Percentiles rank a stretch among this genome's conserved stretches.
phyloP scores from a whole-genome alignment of 371 early-diverging fungal species.

The Syncephalastrum sp. region DNA sequence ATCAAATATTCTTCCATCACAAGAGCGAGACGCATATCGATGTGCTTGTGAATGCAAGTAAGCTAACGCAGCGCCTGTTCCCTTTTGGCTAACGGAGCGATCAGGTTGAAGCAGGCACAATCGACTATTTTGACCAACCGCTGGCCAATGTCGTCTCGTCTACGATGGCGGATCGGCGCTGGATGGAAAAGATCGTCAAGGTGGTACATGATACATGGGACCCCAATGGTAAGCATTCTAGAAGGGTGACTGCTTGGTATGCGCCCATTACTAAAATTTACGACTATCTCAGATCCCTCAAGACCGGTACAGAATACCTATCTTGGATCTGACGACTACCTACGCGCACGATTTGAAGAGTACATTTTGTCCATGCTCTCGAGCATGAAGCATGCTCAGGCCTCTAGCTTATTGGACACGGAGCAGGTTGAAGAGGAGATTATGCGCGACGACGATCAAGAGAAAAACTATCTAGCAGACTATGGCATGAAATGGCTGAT shows the following conservation, averaged over 20 bases:
- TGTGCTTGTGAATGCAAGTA: constrained; percentile 71
- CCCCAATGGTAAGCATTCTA: constrained; percentile 43
- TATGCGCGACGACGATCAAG: constrained; percentile 44
- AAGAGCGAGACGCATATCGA: constrained; percentile 68
- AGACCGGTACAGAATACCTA: constrained; percentile 57
- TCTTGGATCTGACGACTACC: constrained; percentile 78
- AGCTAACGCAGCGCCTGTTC: neutral
- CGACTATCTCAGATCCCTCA: constrained; percentile 41
- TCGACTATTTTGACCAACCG: constrained; percentile 68
- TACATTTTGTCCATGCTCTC: constrained; percentile 70
- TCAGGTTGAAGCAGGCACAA: constrained; percentile 69
- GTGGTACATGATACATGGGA: constrained; percentile 54
- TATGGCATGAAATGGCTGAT: constrained; percentile 65
- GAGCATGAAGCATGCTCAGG: constrained; percentile 65
- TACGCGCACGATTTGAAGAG: constrained; percentile 75
- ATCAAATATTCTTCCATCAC: constrained; percentile 77
- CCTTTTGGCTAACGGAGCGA: neutral
- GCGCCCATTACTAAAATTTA: neutral
- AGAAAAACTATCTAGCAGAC: constrained; percentile 62
- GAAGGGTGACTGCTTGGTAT: neutral
- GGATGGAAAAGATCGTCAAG: constrained; percentile 65
- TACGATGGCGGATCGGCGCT: constrained; percentile 63
- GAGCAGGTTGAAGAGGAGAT: constrained; percentile 30
- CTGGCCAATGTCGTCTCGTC: constrained; percentile 45
- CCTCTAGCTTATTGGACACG: constrained; percentile 33